Base-by-base conservation (phyloP, 2,329 filamentous ascomycete genomes). In the Ceratocystis diversiconidia region DNA sequence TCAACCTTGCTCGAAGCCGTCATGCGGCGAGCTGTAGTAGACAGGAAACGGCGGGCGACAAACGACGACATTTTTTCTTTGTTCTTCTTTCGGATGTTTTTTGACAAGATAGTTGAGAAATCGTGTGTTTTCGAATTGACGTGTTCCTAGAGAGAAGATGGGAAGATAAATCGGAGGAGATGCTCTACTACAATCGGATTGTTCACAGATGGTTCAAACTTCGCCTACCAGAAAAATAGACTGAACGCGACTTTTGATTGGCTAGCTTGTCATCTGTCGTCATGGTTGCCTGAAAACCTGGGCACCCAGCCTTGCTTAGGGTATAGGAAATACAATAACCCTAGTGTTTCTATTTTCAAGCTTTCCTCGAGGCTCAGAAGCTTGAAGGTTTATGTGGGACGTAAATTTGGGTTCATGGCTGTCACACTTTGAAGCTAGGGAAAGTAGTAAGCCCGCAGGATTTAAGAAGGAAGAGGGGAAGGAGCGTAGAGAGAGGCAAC, bases 41-140 rank as follows among this genome's bases (percentile, higher is more conserved):
- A 77, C 72, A 85, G 80, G 68, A 82, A 77, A 69, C 82, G 78
- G 71, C 81, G 81, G 70, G 82, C 76, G 72, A 83, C 75, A 71
- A 63, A 62, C 22, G 82, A 83, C 68, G 82, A 79, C 82, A 85
- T 85, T 73, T 19, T 50, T 50, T 41, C 32, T 36, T 36, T 36
- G 32, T 41, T 41, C 10, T 15, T 41, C 36, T 41, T 41, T 19
- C 48, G 36, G 10, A 72, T 75, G 62, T 10, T 19, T 60, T 15
- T 12, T 5, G 36, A 5, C 36, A 41, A 41, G 30, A 32, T 12
- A 5, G 36, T 41, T 4, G 36, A 15, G 36, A 12, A 41, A 41
- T 41, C 36, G 36, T 4, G 36, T 12, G 36, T 15, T 15, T 41
- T 41, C 36, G 36, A 41, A 41, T 41, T 41, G 36, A 41, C 36